Base-by-base conservation (phyloP, 1,139 yeast species). In the Meyerozyma smithsonii region DNA sequence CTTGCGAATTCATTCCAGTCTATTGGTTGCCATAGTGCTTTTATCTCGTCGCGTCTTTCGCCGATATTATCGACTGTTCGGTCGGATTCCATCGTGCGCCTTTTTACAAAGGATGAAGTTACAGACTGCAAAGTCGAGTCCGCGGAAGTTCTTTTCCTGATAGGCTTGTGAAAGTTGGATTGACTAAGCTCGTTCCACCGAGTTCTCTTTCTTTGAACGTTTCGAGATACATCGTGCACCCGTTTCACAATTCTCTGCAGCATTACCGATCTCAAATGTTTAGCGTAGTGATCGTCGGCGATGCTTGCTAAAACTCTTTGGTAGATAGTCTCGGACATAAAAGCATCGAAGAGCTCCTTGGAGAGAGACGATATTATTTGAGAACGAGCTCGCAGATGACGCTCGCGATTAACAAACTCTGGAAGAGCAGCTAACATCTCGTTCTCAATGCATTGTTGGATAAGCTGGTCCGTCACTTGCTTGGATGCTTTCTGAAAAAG, bases 291-390 rank as follows among this genome's bases (percentile, higher is more conserved):
- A 2, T 47, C 28, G 14, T 61, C 69, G 0, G 86, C 81, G 32
- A 62, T 54, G 0, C 69, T 51, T 28, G 75, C 72, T 33, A 74
- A 51, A 0, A 66, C 52, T 2, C 65, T 56, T 26, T 74, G 58
- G 46, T 69, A 75, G 0, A 76, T 52, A 28, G 72, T 60, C 47
- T 84, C 90, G 30, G 74, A 68, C 36, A 85, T 49, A 50, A 85
- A 81, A 1, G 88, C 85, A 10, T 60, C 55, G 45, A 68, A 83
- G 1, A 84, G 56, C 32, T 79, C 82, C 2, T 56, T 53, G 1
- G 81, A 52, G 12, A 81, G 59, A 0, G 62, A 46, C 0, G 65
- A 54, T 2, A 81, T 56, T 0, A 72, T 46, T 4, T 48, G 40
- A 2, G 46, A 44, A 35, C 72, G 64, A 42, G 61, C 63, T 23